Evolutionary conservation across 2,329 filamentous ascomycete genomes (phyloP), one percentile per base, ranked within the genome.

Genomic region (Cercospora sp.): DNA sequence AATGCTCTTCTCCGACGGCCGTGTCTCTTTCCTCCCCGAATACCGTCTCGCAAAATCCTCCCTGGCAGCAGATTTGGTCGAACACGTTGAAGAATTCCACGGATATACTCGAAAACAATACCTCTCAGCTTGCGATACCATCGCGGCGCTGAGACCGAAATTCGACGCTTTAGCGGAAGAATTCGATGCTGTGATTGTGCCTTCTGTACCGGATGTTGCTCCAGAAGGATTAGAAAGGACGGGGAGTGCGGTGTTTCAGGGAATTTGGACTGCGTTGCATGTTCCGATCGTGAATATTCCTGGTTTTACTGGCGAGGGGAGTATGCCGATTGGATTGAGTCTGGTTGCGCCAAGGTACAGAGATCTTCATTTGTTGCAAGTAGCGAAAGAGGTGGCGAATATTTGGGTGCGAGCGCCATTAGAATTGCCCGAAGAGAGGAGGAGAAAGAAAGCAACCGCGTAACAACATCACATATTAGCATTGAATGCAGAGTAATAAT

Each of bases 221-320:
- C 87, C 88, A 0, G 65, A 82, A 0, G 88, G 88, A 0, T 74
- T 82, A 0, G 80, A 80, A 4, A 82, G 76, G 62, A 90, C 88
- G 0, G 89, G 89, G 0, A 85, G 81, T 68, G 81, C 86, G 23
- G 80, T 86, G 66, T 77, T 77, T 69, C 68, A 74, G 51, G 28
- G 70, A 5, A 69, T 72, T 61, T 74, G 73, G 70, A 75, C 73
- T 72, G 79, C 78, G 6, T 77, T 90, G 13, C 88, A 91, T 69
- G 85, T 82, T 0, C 89, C 89, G 0, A 86, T 88, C 0, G 77
- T 90, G n/a, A 90, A 90, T 68, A 76, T 91, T 0, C 88, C 88
- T 0, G 88, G 88, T 0, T 90, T 91, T 71, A 77, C 81, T 36
- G 88, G 89, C 0, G 80, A 80, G 33, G 81, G 85, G 65, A 83